Conservation (phyloP, 305 asterid species). For the Andrographis paniculata region DNA sequence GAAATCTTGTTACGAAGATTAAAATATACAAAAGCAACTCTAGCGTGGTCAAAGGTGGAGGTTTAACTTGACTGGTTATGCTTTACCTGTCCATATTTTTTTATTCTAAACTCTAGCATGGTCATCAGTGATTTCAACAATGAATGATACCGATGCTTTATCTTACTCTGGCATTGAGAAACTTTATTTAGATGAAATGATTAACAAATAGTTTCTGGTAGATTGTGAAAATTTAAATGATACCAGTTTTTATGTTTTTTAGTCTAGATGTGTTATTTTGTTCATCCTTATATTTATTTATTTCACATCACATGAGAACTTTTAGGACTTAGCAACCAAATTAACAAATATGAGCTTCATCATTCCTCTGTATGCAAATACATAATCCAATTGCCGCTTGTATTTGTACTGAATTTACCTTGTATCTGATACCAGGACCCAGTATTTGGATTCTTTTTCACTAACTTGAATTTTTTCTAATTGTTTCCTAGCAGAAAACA, state of each 20-base stretch:
- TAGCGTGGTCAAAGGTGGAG: no score
- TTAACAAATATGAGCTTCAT: not conserved
- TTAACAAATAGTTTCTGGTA: conserved; percentile 8
- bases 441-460: conserved; percentile 14
- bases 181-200: conserved; percentile 7
- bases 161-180: not conserved
- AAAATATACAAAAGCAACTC: no score
- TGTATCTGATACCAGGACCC: conserved; percentile 15
- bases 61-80: no score
- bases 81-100: no score
- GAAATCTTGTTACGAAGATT: no score
- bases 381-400: not conserved
- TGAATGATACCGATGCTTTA: no score
- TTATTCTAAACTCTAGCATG: no score
- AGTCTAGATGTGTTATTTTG: no score
- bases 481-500: conserved; percentile 37
- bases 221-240: conserved; percentile 5
- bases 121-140: no score
- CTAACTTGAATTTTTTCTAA: conserved; percentile 16
- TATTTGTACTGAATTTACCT: conserved; percentile 4
- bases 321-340: conserved; percentile 13
- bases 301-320: no score
- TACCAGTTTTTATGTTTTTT: not conserved
- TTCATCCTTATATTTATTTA: no score
- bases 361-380: not conserved